A percentile compares a stretch with the other conserved stretches of the same genome.
Conservation (phyloP, 2,329 filamentous ascomycete genomes). For the Phaeoacremonium minimum region DNA sequence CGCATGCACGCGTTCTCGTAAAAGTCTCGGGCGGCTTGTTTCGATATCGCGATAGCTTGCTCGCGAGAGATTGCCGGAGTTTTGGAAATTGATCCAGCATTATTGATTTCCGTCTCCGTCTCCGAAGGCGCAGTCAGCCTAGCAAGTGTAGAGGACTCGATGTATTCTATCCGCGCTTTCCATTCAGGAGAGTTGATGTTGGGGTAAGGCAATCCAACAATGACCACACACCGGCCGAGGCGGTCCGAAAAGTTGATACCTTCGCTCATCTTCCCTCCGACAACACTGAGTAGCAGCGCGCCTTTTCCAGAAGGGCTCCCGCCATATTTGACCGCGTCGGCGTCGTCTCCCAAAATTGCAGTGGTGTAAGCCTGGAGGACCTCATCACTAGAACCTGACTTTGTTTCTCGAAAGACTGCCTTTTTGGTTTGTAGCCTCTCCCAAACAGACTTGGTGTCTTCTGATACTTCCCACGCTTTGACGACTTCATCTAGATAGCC, state of each 20-base stretch:
- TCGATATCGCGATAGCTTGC: conserved; percentile 33
- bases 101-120: conserved; percentile 7
- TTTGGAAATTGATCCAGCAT: conserved; percentile 8
- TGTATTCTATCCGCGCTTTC: conserved; percentile 86
- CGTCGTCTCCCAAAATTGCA: conserved; percentile 53
- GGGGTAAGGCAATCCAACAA: conserved; percentile 90
- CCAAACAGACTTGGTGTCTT: conserved; percentile 43
- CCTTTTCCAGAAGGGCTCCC: conserved; percentile 35
- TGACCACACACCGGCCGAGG: conserved; percentile 82
- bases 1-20: conserved; percentile 97
- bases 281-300: conserved; percentile 80
- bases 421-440: conserved; percentile 56
- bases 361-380: conserved; percentile 69
- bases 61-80: too few relatives aligned
- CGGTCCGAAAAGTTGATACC: conserved; percentile 97
- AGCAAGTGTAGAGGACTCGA: conserved; percentile 57
- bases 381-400: conserved; percentile 57
- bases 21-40: conserved; percentile 67
- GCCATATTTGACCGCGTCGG: neutral
- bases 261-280: conserved; percentile 92
- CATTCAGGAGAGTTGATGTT: conserved; percentile 87
- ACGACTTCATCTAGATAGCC: conserved; percentile 78
- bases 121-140: conserved; percentile 21
- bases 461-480: conserved; percentile 48
- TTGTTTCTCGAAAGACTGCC: conserved; percentile 55